Evolutionary conservation across 495 filamentous ascomycete species (phyloP), one percentile per base, ranked within the genome.

Genomic region (Aspergillus incahuasiensis): DNA sequence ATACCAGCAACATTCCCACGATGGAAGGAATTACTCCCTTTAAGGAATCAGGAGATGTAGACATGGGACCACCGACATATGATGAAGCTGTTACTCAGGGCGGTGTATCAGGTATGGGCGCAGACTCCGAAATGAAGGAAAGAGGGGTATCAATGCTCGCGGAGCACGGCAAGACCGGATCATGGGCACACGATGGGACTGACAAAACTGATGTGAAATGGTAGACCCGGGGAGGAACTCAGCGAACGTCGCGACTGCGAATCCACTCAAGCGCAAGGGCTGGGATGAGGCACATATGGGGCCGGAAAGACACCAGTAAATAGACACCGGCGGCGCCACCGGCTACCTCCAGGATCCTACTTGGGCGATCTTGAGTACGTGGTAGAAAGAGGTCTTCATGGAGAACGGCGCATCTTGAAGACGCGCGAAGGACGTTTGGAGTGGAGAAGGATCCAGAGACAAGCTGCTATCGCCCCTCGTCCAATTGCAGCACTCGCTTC

Each of bases 251-350:
- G 25, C 41, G 21, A 38, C 52, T 28, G 52, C 56, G 34, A 71
- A 69, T 55, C 70, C 70, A 43, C 30, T 71, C 25, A 73, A 73
- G 41, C 68, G 70, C 38, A 73, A 73, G 57, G 65, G 68, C 5
- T 56, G 59, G 15, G 64, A 68, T 39, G 66, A 64, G 43, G 30
- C 39, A 42, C 47, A 38, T 8, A 50, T 44, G 39, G 46, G 48
- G 11, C 55, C 30, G 28, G 44, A 34, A 18, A 43, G 25, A 52
- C 8, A 28, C 25, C 25, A 19, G 49, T 43, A 41, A 22, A 25
- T 16, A 34, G 30, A 34, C 32, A n/a, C 45, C 43, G 2, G 21
- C 9, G 18, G 28, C 1, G 15, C 12, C 8, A 2, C 18, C n/a
- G n/a, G n/a, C n/a, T n/a, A n/a, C n/a, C n/a, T n/a, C n/a, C n/a